phyloP scores from a whole-genome alignment of 139 green algal genomes.

The Chlorella sp. region DNA sequence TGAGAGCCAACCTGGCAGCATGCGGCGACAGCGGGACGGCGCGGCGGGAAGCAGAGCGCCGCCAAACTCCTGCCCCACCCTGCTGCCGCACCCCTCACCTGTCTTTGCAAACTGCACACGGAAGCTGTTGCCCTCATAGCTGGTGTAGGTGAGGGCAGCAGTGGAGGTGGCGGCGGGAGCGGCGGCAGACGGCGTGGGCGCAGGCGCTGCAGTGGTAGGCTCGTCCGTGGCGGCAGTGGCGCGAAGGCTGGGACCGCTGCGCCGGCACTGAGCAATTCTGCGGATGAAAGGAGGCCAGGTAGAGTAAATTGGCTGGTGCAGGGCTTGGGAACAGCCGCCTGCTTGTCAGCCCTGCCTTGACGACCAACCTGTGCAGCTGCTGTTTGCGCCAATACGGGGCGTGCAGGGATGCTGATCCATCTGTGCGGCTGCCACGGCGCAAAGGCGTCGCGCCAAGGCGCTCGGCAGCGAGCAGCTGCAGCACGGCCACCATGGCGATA shows the following conservation, averaged over 20 bases:
- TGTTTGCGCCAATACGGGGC: neutral
- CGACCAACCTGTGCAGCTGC: conserved; percentile 2
- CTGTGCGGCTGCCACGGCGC: neutral
- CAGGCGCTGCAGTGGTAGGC: neutral
- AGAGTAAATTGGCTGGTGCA: neutral
- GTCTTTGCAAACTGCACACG: conserved; percentile 67
- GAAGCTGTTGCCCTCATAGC: conserved; percentile 81
- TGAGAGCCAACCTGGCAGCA: no score
- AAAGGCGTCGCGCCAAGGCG: neutral
- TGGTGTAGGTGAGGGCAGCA: conserved; percentile 62
- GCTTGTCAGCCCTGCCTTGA: neutral
- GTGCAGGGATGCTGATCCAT: neutral
- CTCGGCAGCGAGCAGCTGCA: neutral
- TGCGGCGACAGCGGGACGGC: no score
- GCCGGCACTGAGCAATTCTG: neutral
- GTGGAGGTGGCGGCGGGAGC: neutral
- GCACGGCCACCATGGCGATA: neutral
- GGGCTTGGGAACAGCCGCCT: no score
- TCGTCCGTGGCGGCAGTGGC: neutral
- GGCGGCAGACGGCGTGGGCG: neutral
- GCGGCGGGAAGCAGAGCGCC: neutral
- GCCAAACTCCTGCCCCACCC: neutral
- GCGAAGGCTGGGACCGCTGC: neutral
- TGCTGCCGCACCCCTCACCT: conserved; percentile 43
- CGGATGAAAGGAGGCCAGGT: neutral